Conservation (phyloP, 106 monocot species). For the Dioscorea dumetorum region DNA sequence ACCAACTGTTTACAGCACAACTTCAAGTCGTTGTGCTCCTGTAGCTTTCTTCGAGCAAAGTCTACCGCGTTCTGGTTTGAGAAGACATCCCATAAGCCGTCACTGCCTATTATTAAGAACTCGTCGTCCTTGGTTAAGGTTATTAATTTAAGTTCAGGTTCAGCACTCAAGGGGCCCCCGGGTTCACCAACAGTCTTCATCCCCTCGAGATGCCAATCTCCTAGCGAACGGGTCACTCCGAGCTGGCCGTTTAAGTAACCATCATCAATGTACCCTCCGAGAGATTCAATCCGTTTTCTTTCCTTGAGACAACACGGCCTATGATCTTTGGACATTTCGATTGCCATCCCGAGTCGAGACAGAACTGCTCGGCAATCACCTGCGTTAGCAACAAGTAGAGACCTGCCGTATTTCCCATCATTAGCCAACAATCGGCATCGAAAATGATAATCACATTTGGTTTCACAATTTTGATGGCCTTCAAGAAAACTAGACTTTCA, state of each 20-base stretch:
- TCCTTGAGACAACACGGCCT: constrained; percentile 59
- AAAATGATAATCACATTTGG: background rate
- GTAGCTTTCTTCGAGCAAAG: constrained; percentile 51
- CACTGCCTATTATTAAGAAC: constrained; percentile 78
- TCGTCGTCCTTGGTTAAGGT: constrained; percentile 78
- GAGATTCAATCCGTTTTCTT: constrained; percentile 48
- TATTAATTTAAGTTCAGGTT: constrained; percentile 70
- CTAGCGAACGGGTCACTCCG: constrained; percentile 59
- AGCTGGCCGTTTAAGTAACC: constrained; percentile 75
- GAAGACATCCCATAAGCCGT: constrained; percentile 80
- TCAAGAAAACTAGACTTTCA: too few relatives aligned
- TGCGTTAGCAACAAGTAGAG: constrained; percentile 73
- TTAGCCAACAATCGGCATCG: too few relatives aligned
- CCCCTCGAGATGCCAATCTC: constrained; percentile 82
- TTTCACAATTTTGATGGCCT: too few relatives aligned
- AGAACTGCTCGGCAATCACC: constrained; percentile 84
- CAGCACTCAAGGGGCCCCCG: constrained; percentile 60
- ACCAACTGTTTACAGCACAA: constrained; percentile 65
- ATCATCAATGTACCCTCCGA: constrained; percentile 58
- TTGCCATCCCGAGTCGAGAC: constrained; percentile 43
- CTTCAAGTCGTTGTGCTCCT: constrained; percentile 68
- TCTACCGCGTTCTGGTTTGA: constrained; percentile 75
- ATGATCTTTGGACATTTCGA: constrained; percentile 83
- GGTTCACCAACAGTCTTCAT: constrained; percentile 34
- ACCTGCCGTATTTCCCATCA: constrained; percentile 12